Evolutionary conservation across 139 green algal species (phyloP).

Genomic region (Micromonas commoda): DNA sequence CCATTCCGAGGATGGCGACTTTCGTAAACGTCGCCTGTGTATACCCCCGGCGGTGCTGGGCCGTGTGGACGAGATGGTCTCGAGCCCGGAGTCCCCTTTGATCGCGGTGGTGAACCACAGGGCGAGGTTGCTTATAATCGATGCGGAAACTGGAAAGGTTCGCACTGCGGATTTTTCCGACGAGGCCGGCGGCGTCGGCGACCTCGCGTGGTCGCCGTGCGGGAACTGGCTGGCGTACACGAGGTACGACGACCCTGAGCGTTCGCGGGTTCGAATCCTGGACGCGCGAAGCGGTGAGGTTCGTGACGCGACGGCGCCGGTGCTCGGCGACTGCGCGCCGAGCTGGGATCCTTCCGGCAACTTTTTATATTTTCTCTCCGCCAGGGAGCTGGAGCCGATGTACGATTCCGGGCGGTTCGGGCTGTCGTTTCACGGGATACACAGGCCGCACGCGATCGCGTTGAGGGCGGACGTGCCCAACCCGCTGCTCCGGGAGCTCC

Average conservation of each 20-base stretch:
- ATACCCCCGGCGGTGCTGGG: slow-evolving; percentile 7
- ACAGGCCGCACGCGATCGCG: neutral
- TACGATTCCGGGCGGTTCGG: neutral
- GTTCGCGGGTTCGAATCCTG: slow-evolving; percentile 8
- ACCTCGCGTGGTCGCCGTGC: slow-evolving; percentile 22
- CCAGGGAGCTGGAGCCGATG: slow-evolving; percentile 17
- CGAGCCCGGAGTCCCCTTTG: slow-evolving; percentile 12
- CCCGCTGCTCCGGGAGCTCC: neutral
- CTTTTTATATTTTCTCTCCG: slow-evolving; percentile 15
- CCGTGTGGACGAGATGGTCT: neutral
- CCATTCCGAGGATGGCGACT: slow-evolving; percentile 1
- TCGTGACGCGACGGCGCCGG: neutral
- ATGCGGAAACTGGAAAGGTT: neutral
- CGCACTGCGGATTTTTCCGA: neutral
- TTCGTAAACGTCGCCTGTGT: neutral
- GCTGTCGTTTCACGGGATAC: neutral
- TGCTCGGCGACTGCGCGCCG: slow-evolving; percentile 13
- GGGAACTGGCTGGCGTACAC: slow-evolving; percentile 26
- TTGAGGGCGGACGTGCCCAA: slow-evolving; percentile 9
- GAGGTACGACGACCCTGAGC: neutral
- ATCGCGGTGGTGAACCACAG: slow-evolving; percentile 21
- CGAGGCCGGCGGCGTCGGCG: neutral
- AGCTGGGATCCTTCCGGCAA: slow-evolving; percentile 12
- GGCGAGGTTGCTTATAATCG: slow-evolving; percentile 3
- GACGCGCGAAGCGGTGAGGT: slow-evolving; percentile 10